Evolutionary conservation across 2,329 filamentous ascomycete genomes (phyloP).

Genomic region (Alternaria sp.): DNA sequence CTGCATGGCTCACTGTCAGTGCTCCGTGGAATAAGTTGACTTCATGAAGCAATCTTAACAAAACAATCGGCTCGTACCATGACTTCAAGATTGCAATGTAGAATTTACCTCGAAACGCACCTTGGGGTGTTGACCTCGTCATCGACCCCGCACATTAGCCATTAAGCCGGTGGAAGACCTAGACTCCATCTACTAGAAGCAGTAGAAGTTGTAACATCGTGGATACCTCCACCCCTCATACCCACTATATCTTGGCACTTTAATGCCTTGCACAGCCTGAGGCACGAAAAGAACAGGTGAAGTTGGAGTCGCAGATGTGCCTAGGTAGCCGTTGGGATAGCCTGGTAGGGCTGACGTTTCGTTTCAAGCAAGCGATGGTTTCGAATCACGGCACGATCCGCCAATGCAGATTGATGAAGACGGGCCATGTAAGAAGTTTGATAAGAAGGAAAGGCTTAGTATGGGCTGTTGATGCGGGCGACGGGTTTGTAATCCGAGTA

Average conservation of each 20-base stretch:
- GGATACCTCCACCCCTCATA: background rate
- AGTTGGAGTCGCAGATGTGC: background rate
- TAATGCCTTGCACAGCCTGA: background rate
- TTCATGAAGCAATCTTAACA: background rate
- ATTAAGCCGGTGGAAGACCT: background rate
- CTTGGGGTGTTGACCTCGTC: background rate
- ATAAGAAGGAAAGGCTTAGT: slow-evolving; percentile 30
- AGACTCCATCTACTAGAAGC: slow-evolving; percentile 3
- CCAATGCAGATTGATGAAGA: slow-evolving; percentile 17
- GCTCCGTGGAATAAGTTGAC: too few relatives aligned
- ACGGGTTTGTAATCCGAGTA: background rate
- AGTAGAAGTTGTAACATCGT: slow-evolving; percentile 1
- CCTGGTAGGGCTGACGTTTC: slow-evolving; percentile 18
- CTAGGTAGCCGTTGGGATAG: slow-evolving; percentile 7
- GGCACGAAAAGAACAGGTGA: background rate
- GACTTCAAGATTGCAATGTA: background rate
- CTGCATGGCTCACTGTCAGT: too few relatives aligned
- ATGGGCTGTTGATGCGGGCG: slow-evolving; percentile 20
- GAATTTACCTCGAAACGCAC: background rate
- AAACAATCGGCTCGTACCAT: background rate
- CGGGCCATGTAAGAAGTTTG: slow-evolving; percentile 18
- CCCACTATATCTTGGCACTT: background rate
- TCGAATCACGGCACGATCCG: slow-evolving; percentile 26
- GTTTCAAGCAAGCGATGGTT: slow-evolving; percentile 28
- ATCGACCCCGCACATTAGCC: background rate